Percentiles rank a stretch among this genome's conserved stretches.
Conservation (phyloP, 108 stramenopile genomes). For the Mayamaea pseudoterrestris region DNA sequence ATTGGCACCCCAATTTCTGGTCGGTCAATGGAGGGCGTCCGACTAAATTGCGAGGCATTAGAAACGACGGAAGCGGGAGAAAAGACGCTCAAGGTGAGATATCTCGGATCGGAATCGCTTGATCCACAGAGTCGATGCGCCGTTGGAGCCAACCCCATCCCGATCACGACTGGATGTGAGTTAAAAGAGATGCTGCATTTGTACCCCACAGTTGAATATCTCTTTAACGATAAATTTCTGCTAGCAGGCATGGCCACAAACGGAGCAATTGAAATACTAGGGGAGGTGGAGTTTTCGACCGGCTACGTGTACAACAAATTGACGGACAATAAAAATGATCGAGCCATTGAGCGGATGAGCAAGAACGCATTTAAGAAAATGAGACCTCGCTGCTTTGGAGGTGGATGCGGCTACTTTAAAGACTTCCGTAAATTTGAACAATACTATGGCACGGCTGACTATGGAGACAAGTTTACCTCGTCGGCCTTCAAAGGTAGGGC, state of each 20-base stretch:
- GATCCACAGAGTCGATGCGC: slow-evolving; percentile 19
- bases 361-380: slow-evolving; percentile 21
- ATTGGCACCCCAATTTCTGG: slow-evolving; percentile 24
- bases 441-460: slow-evolving; percentile 22
- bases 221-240: background rate
- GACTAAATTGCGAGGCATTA: slow-evolving; percentile 20
- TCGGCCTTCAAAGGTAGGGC: too few relatives aligned
- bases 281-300: background rate
- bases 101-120: slow-evolving; percentile 32
- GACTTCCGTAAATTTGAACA: slow-evolving; percentile 34
- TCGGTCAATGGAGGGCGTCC: slow-evolving; percentile 9
- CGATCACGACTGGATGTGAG: slow-evolving; percentile 7
- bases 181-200: too few relatives aligned
- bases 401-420: slow-evolving; percentile 34
- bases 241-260: background rate
- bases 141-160: slow-evolving; percentile 19
- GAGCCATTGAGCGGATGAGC: slow-evolving; percentile 35
- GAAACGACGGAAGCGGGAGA: slow-evolving; percentile 11
- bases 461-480: too few relatives aligned
- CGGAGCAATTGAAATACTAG: background rate
- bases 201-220: background rate
- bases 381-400: slow-evolving; percentile 2
- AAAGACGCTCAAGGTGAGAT: slow-evolving; percentile 25
- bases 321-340: slow-evolving; percentile 28
- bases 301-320: slow-evolving; percentile 22